phyloP scores from a whole-genome alignment of 139 green algal genomes.

The Gonium pectorale region DNA sequence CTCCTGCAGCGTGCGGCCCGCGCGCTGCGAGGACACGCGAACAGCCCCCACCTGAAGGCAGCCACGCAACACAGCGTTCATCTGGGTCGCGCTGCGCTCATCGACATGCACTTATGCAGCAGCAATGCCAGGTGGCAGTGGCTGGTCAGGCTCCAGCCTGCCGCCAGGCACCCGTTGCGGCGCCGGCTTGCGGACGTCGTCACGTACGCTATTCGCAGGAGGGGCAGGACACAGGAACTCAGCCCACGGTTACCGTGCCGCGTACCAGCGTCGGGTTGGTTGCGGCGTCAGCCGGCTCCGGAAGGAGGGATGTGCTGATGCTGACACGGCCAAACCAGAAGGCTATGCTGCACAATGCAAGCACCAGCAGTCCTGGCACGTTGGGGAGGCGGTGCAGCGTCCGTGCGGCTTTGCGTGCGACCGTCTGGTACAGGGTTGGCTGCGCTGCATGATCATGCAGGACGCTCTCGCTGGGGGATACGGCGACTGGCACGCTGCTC shows the following conservation, averaged over 20 bases:
- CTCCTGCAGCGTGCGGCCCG: conserved; percentile 23
- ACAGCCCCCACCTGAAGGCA: no score
- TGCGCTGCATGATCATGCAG: conserved; percentile 8
- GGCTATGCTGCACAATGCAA: conserved; percentile 11
- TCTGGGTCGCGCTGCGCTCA: no score
- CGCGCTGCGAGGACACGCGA: conserved; percentile 10
- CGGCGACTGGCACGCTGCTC: conserved; percentile 24
- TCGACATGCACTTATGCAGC: no score
- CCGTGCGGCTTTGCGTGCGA: neutral
- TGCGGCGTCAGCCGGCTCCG: conserved; percentile 3
- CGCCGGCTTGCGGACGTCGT: no score
- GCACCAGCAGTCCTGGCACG: conserved; percentile 10
- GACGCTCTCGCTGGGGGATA: no score
- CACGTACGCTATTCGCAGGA: no score
- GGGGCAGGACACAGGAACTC: no score
- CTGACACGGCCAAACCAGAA: conserved; percentile 32
- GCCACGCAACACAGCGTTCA: no score
- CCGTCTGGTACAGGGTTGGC: neutral
- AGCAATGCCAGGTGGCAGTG: no score
- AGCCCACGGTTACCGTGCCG: no score
- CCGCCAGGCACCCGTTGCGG: no score
- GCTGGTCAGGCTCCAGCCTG: no score
- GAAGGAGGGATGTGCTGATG: neutral
- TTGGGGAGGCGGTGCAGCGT: conserved; percentile 16
- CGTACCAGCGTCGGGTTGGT: neutral